Conservation (phyloP, 75 land plant genomes). For the Cryptomeria japonica region DNA sequence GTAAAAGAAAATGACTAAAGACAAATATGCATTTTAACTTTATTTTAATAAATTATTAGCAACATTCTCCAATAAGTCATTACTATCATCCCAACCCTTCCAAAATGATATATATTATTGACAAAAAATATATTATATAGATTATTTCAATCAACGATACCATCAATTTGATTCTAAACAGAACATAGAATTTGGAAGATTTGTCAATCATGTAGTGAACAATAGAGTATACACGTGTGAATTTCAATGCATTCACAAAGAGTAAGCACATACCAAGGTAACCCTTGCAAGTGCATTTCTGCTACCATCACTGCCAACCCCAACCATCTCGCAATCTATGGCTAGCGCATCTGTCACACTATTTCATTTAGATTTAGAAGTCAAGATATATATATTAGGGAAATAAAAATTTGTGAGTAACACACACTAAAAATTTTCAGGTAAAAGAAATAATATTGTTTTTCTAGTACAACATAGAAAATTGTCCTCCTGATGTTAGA, state of each 20-base stretch:
- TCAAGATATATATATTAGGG: background rate
- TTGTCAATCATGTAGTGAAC: background rate
- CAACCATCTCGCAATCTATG: conserved; percentile 99
- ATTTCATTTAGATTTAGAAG: conserved; percentile 5
- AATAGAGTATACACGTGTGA: background rate
- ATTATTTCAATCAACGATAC: background rate
- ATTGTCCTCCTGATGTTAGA: background rate
- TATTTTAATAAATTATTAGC: background rate
- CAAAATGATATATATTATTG: background rate
- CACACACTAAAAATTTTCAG: background rate
- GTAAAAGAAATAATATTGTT: background rate
- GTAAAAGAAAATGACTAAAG: background rate
- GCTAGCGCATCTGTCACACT: conserved; percentile 82
- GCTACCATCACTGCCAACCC: conserved; percentile 76
- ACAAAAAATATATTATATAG: background rate
- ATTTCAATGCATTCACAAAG: background rate
- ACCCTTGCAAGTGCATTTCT: conserved; percentile 90
- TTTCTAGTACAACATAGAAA: background rate
- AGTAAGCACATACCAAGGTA: conserved; percentile 57
- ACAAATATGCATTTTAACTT: background rate
- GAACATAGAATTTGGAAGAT: background rate
- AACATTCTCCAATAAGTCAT: background rate
- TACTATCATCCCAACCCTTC: background rate
- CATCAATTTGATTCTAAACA: background rate
- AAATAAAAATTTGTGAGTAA: background rate